A percentile compares a stretch with the other conserved stretches of the same genome.
Conservation (phyloP, 257 asterid species). For the Penstemon barbatus region DNA sequence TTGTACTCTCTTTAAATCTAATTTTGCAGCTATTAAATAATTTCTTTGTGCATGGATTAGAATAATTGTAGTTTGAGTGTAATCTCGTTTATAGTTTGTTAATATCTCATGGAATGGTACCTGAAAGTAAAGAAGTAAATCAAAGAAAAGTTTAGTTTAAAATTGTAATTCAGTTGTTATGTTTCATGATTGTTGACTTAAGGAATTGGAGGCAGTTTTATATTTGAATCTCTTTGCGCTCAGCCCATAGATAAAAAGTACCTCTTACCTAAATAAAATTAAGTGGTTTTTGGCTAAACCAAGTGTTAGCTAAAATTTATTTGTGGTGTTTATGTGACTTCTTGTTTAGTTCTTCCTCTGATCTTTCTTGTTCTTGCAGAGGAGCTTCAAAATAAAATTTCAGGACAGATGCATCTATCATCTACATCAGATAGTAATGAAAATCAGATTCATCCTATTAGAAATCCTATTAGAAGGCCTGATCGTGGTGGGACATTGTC, state of each 20-base stretch:
- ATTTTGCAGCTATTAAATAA: background rate
- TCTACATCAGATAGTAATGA: slow-evolving; percentile 11
- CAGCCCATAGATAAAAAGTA: too few species aligned
- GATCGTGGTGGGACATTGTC: slow-evolving; percentile 49
- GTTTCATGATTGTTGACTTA: background rate
- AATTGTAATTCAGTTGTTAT: background rate
- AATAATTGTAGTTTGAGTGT: background rate
- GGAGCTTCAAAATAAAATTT: slow-evolving; percentile 28
- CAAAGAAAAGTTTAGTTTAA: too few species aligned
- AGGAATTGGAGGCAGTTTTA: too few species aligned
- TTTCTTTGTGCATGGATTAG: background rate
- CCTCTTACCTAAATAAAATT: too few species aligned
- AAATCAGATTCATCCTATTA: slow-evolving; percentile 37
- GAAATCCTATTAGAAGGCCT: slow-evolving; percentile 57
- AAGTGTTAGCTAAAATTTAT: too few species aligned
- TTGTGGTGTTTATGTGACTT: too few species aligned
- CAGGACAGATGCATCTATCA: slow-evolving; percentile 21
- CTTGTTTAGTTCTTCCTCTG: background rate
- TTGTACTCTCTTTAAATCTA: background rate
- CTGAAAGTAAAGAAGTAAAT: too few species aligned
- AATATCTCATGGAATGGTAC: background rate
- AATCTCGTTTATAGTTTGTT: background rate
- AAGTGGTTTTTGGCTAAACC: too few species aligned
- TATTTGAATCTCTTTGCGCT: too few species aligned
- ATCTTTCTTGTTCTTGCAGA: slow-evolving; percentile 25